Evolutionary conservation across 768 basidiomycete species (phyloP).

Genomic region (Termitomyces sp.): DNA sequence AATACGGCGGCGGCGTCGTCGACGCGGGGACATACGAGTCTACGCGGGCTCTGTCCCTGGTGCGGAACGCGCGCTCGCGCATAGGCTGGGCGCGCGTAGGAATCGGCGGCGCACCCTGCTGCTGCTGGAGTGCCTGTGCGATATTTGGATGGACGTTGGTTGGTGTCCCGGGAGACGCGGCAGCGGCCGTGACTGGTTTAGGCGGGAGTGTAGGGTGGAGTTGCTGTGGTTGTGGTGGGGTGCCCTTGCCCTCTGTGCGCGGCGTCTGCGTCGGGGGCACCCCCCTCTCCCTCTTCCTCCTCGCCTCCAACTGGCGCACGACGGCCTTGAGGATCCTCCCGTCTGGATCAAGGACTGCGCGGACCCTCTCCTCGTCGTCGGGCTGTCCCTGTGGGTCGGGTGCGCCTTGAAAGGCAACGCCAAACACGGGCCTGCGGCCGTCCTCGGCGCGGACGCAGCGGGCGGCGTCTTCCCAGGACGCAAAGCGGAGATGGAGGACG

Average conservation of each 20-base stretch:
- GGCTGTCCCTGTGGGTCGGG: slow-evolving; percentile 33
- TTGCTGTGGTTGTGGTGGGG: background rate
- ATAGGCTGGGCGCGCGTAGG: slow-evolving; percentile 8
- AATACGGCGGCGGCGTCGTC: background rate
- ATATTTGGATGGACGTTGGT: slow-evolving; percentile 1
- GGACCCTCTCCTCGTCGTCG: slow-evolving; percentile 59
- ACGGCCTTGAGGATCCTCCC: slow-evolving; percentile 61
- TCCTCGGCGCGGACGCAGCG: slow-evolving; percentile 64
- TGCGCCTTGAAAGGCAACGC: slow-evolving; percentile 11
- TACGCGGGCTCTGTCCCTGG: background rate
- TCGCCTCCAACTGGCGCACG: slow-evolving; percentile 60
- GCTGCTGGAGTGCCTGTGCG: slow-evolving; percentile 2
- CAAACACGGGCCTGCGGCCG: slow-evolving; percentile 53
- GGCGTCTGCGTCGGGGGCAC: slow-evolving; percentile 19
- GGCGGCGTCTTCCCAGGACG: slow-evolving; percentile 63
- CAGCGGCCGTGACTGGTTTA: slow-evolving; percentile 1
- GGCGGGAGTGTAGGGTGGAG: slow-evolving; percentile 15
- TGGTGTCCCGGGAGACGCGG: background rate
- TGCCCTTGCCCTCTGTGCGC: background rate
- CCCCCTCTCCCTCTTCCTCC: slow-evolving; percentile 46
- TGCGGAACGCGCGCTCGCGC: background rate
- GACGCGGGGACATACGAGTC: background rate
- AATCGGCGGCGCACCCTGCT: slow-evolving; percentile 9
- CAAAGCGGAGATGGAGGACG: slow-evolving; percentile 71
- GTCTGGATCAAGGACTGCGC: slow-evolving; percentile 79